Evolutionary conservation across 2,329 filamentous ascomycete genomes (phyloP), one percentile per base, ranked within the genome.

Genomic region (Pseudogymnoascus sp.): DNA sequence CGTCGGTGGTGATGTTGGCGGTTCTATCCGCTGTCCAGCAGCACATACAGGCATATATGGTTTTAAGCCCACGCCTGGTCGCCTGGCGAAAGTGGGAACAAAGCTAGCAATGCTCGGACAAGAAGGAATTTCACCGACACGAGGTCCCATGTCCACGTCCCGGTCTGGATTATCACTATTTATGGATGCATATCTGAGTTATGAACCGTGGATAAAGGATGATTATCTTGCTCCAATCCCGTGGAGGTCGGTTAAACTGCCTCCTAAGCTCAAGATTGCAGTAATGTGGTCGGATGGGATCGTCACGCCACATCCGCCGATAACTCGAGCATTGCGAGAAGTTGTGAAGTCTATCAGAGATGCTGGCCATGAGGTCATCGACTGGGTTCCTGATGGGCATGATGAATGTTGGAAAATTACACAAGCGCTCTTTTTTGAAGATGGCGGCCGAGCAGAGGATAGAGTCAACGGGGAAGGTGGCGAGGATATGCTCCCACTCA

Each of bases 211-310:
- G 81, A 71, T 75, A 1, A 70, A 76, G 21, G 83, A 86, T 61
- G 80, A 82, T 0, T 78, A 78, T 33, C 77, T 81, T 38, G 68
- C 84, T 0, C 81, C 80, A 0, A 78, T 84, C 2, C 80, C 81
- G 0, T 86, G 83, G 83, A 73, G 71, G 53, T 71, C 73, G 17
- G 68, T 68, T 35, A 63, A 77, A 71, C 70, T 67, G 46, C 37
- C 77, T 73, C 3, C 72, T 72, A 84, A 81, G 65, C 73, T 88
- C 5, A 85, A 82, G 68, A 77, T 90, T n/a, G 87, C 80, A 0
- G 78, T 86, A 1, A 73, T 87, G 53, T 80, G 81, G 77, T 78
- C 83, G 72, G 85, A 88, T 64, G 82, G 80, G 0, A 77, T 87
- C 10, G 82, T 87, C 0, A 79, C 77, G 66, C 83, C 83, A 1